A percentile compares a stretch with the other conserved stretches of the same genome.
Evolutionary conservation across 495 filamentous ascomycete genomes (phyloP).

Genomic region (Penicillium subrubescens): DNA sequence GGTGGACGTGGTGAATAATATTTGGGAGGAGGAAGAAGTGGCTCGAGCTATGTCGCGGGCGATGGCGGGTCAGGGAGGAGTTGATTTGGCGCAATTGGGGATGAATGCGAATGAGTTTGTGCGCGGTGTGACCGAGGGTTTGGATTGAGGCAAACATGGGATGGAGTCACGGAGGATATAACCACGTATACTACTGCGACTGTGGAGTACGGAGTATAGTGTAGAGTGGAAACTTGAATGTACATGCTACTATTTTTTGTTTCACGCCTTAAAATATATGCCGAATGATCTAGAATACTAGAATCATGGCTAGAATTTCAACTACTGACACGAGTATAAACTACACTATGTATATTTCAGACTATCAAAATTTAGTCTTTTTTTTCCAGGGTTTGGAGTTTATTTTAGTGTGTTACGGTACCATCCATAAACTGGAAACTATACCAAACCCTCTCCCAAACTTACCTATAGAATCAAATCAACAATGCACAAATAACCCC

Average conservation of each 20-base stretch:
- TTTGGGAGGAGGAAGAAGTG: slow-evolving; percentile 60
- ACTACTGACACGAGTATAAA: no score
- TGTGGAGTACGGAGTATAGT: not conserved
- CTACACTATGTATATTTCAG: not conserved
- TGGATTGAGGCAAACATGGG: slow-evolving; percentile 27
- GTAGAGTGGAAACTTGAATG: not conserved
- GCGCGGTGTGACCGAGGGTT: slow-evolving; percentile 41
- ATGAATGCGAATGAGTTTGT: slow-evolving; percentile 48
- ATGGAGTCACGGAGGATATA: not conserved
- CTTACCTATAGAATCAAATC: not conserved
- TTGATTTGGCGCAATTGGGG: slow-evolving; percentile 53
- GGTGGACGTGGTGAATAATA: slow-evolving; percentile 28
- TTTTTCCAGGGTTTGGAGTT: not conserved
- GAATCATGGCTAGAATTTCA: no score
- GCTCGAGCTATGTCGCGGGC: slow-evolving; percentile 53
- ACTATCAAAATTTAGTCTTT: not conserved
- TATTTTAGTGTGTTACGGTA: not conserved
- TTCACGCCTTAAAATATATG: no score
- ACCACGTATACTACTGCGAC: not conserved
- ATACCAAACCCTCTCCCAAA: not conserved
- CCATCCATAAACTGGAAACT: not conserved
- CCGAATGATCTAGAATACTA: no score
- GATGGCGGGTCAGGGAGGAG: slow-evolving; percentile 46
- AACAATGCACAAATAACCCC: not conserved
- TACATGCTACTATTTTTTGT: not conserved